Conservation (phyloP, 331 rosid genomes). For the Malus hybrid region DNA sequence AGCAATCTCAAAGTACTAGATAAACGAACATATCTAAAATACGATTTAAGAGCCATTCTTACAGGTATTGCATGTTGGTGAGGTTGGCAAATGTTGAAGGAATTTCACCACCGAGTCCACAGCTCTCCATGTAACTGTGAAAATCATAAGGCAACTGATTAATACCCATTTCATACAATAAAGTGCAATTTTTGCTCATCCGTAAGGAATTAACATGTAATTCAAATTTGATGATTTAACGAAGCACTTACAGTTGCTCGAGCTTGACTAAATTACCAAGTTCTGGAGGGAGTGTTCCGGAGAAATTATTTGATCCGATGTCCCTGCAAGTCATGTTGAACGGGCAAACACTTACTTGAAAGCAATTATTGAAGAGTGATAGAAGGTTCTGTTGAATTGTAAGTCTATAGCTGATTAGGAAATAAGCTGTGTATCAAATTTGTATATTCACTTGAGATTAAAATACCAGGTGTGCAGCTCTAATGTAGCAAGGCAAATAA, state of each 20-base stretch:
- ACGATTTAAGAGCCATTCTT: conserved; percentile 15
- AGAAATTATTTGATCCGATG: conserved; percentile 13
- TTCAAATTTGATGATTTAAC: not conserved
- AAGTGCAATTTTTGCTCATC: not conserved
- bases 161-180: not conserved
- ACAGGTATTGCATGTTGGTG: conserved; percentile 36
- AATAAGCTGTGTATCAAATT: no score
- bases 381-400: not conserved
- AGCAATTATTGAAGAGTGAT: not conserved
- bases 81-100: conserved; percentile 39
- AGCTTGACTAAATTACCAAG: conserved; percentile 21
- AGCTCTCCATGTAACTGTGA: conserved; percentile 58
- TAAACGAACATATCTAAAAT: no score
- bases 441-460: no score
- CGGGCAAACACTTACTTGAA: not conserved
- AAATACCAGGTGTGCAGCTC: no score
- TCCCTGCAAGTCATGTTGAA: conserved; percentile 3
- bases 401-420: no score
- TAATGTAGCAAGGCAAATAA: no score
- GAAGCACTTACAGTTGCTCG: not conserved
- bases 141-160: not conserved
- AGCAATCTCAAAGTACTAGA: no score
- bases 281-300: conserved; percentile 23
- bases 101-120: not conserved
- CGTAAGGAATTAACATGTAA: not conserved